A percentile compares a stretch with the other conserved stretches of the same genome.
phyloP scores from a whole-genome alignment of 2,329 filamentous ascomycete genomes.

The Alternaria conjuncta region DNA sequence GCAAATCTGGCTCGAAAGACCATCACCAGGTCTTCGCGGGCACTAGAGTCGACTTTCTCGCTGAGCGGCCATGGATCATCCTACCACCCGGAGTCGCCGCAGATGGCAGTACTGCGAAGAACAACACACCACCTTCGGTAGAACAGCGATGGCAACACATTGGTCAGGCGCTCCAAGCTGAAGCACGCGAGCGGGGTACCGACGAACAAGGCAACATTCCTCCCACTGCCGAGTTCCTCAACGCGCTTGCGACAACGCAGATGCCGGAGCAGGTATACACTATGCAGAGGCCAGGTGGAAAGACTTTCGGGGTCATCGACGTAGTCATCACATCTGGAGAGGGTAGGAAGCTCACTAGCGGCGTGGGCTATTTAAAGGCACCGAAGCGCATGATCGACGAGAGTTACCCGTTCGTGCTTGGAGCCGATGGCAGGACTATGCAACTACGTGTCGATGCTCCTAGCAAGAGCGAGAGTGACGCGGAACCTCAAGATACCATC shows the following conservation, averaged over 20 bases:
- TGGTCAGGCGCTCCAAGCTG: slow-evolving; percentile 34
- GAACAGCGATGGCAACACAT: slow-evolving; percentile 47
- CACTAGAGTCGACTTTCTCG: slow-evolving; percentile 45
- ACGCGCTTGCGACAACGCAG: slow-evolving; percentile 43
- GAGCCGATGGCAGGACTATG: neutral
- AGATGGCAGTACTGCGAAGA: slow-evolving; percentile 25
- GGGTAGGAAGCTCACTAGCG: slow-evolving; percentile 34
- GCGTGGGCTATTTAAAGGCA: slow-evolving; percentile 27
- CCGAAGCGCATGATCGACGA: slow-evolving; percentile 33
- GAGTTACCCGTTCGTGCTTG: slow-evolving; percentile 14
- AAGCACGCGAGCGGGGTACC: slow-evolving; percentile 44
- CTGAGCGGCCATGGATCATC: slow-evolving; percentile 56
- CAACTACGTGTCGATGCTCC: neutral
- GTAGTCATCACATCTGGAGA: slow-evolving; percentile 42
- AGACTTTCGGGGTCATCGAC: slow-evolving; percentile 48
- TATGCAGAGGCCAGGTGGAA: slow-evolving; percentile 40
- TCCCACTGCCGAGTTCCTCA: slow-evolving; percentile 49
- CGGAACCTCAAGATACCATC: neutral
- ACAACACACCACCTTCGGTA: slow-evolving; percentile 3
- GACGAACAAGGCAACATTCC: slow-evolving; percentile 40
- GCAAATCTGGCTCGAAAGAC: slow-evolving; percentile 20
- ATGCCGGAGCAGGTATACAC: slow-evolving; percentile 45
- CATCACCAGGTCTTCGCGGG: slow-evolving; percentile 48
- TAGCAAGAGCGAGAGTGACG: neutral
- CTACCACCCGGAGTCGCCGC: slow-evolving; percentile 31